Base-by-base conservation (phyloP, 2,329 filamentous ascomycete genomes). In the Fusarium nygamai region DNA sequence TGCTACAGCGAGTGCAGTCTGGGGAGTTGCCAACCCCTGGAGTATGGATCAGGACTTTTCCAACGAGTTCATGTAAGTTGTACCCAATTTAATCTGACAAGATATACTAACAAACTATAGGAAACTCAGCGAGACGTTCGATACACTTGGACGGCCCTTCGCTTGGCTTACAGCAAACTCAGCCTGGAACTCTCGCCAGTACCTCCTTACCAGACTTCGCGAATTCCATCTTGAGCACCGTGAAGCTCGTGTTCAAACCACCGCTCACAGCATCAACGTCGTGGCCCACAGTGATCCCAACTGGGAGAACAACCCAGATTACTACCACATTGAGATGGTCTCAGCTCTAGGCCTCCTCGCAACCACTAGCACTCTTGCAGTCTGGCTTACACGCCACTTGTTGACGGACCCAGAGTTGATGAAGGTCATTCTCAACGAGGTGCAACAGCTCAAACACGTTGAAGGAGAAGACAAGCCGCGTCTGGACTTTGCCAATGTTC, bases 241-340 rank as follows among this genome's bases (percentile, higher is more conserved):
- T 9, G 68, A 76, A 10, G 63, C 72, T 11, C 76, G 78, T 10
- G 29, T 78, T 16, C 47, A 58, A 31, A 76, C 78, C 19, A 74
- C 78, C 0, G 80, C 79, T 8, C 80, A 81, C 31, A 73, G 71
- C 22, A 80, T 81, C 73, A 81, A 81, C 20, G 76, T 80, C 31
- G 71, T 81, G 8, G 79, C 78, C 34, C 73, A 80, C 39, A 75
- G 72, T 4, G 79, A 81, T 41, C 69, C 73, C 4, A 22, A 78
- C 54, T 81, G 80, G 80, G 79, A 81, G 38, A 76, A 59, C 17
- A 81, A 81, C 65, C 67, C 69, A 8, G 80, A 81, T 64, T 81
- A 81, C 60, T 81, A 79, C 62, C 76, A 79, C 14, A 78, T 80
- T 27, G 80, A 81, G 60, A 79, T 81, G 71, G 78, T 81, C 41